Conservation (phyloP, 805 yeast genomes). For the Debaryomyces hansenii region DNA sequence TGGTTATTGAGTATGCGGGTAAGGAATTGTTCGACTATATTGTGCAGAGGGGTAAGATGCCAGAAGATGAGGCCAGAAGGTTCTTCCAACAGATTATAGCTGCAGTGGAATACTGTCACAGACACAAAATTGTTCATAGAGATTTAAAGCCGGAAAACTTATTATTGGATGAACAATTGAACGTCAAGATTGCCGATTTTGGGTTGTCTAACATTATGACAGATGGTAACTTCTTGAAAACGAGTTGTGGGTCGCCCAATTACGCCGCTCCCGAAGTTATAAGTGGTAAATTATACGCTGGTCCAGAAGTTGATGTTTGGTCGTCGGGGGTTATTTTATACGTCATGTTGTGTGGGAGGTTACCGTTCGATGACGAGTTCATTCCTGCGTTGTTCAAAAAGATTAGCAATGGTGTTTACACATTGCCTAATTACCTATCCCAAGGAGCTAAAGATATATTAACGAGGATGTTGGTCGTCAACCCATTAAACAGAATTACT, state of each 20-base stretch:
- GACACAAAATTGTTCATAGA: slow-evolving; percentile 94
- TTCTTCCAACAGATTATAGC: slow-evolving; percentile 96
- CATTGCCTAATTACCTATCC: slow-evolving; percentile 83
- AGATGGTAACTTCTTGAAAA: slow-evolving; percentile 92
- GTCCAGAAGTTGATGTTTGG: slow-evolving; percentile 99
- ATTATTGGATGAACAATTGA: slow-evolving; percentile 81
- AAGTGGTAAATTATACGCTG: slow-evolving; percentile 91
- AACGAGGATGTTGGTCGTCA: slow-evolving; percentile 89
- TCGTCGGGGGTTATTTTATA: slow-evolving; percentile 93
- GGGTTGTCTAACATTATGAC: slow-evolving; percentile 96
- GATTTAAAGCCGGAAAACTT: slow-evolving; percentile 96
- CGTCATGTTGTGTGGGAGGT: slow-evolving; percentile 93
- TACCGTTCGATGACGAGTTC: slow-evolving; percentile 95
- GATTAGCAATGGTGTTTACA: slow-evolving; percentile 88
- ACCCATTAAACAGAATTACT: slow-evolving; percentile 90
- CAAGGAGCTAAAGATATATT: slow-evolving; percentile 81
- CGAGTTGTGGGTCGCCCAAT: slow-evolving; percentile 95
- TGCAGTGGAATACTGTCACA: slow-evolving; percentile 94
- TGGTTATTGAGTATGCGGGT: slow-evolving; percentile 98
- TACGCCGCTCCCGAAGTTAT: slow-evolving; percentile 98
- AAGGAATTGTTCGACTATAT: slow-evolving; percentile 93
- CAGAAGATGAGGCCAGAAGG: slow-evolving; percentile 86
- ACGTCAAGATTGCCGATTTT: slow-evolving; percentile 95
- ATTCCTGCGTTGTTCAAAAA: slow-evolving; percentile 93
- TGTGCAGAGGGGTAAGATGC: slow-evolving; percentile 91